A percentile compares a stretch with the other conserved stretches of the same genome.
phyloP scores from a whole-genome alignment of 2,329 filamentous ascomycete species.

The Chaetomiaceae sp. region DNA sequence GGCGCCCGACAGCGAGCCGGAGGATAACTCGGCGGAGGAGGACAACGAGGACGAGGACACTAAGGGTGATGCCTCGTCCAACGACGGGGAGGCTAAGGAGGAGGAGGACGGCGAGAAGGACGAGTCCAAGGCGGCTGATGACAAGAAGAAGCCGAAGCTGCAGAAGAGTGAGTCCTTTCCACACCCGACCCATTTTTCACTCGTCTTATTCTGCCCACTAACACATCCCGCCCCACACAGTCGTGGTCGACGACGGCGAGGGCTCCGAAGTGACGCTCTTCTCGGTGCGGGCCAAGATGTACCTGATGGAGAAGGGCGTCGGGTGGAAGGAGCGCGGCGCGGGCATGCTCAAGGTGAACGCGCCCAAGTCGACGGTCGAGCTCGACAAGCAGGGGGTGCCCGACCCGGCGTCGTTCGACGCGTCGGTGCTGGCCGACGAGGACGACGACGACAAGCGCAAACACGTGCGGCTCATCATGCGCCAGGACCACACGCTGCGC shows the following conservation, averaged over 20 bases:
- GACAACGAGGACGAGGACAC: constrained; percentile 48
- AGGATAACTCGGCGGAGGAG: constrained; percentile 42
- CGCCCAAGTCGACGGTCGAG: constrained; percentile 52
- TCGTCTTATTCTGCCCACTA: background rate
- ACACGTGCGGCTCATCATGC: constrained; percentile 74
- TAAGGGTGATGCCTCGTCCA: constrained; percentile 41
- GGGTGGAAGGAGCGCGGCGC: constrained; percentile 88
- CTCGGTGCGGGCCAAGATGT: constrained; percentile 77
- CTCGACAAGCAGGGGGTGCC: constrained; percentile 48
- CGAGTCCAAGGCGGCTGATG: constrained; percentile 47
- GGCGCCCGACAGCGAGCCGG: constrained; percentile 62
- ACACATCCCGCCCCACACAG: constrained; percentile 41
- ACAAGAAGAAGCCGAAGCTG: constrained; percentile 61
- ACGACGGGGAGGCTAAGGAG: constrained; percentile 50
- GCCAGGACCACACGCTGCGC: constrained; percentile 82
- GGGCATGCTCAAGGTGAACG: constrained; percentile 81
- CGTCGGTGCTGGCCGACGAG: constrained; percentile 46
- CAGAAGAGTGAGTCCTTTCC: constrained; percentile 60
- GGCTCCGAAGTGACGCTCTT: constrained; percentile 73
- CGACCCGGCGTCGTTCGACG: constrained; percentile 52
- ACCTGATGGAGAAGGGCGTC: constrained; percentile 64
- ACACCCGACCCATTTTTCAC: too few species aligned
- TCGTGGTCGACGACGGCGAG: constrained; percentile 77
- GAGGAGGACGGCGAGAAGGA: constrained; percentile 47
- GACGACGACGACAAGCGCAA: constrained; percentile 36